phyloP scores from a whole-genome alignment of 257 asterid species.

The Solanum lignicaule region DNA sequence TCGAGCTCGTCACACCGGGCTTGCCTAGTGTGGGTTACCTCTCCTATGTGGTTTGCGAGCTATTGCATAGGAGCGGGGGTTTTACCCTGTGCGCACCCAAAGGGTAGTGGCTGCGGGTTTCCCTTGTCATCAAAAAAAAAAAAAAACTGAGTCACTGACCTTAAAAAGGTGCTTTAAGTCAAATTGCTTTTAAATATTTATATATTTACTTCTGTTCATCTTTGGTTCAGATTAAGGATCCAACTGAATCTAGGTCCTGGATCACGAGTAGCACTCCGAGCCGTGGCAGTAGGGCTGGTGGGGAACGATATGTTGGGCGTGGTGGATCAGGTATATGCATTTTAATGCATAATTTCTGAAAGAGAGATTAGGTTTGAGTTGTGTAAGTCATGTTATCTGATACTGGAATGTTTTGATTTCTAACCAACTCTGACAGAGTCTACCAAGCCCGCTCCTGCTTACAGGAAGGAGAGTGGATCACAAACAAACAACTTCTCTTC shows the following conservation, averaged over 20 bases:
- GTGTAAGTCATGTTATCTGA: background rate
- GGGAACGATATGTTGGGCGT: conserved; percentile 45
- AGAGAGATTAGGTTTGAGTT: background rate
- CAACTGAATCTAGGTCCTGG: conserved; percentile 49
- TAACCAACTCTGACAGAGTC: conserved; percentile 27
- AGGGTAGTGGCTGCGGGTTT: too few relatives aligned
- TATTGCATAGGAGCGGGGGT: too few relatives aligned
- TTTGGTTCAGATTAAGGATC: conserved; percentile 54
- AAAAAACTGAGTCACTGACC: background rate
- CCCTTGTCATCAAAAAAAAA: too few relatives aligned
- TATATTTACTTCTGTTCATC: background rate
- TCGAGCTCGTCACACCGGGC: too few relatives aligned
- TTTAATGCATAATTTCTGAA: background rate
- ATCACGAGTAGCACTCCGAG: conserved; percentile 39
- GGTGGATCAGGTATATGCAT: conserved; percentile 49
- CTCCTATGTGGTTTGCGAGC: too few relatives aligned
- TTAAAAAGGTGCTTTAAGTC: background rate
- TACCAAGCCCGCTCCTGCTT: conserved; percentile 33
- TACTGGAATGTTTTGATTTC: background rate
- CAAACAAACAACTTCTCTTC: conserved; percentile 30
- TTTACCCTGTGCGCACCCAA: too few relatives aligned
- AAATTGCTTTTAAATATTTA: background rate
- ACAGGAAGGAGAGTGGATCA: conserved; percentile 67
- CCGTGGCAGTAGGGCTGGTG: conserved; percentile 51
- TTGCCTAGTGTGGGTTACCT: too few relatives aligned